Evolutionary conservation across 345 rosid species (phyloP), one percentile per base, ranked within the genome.

Genomic region (Theobroma cacao): DNA sequence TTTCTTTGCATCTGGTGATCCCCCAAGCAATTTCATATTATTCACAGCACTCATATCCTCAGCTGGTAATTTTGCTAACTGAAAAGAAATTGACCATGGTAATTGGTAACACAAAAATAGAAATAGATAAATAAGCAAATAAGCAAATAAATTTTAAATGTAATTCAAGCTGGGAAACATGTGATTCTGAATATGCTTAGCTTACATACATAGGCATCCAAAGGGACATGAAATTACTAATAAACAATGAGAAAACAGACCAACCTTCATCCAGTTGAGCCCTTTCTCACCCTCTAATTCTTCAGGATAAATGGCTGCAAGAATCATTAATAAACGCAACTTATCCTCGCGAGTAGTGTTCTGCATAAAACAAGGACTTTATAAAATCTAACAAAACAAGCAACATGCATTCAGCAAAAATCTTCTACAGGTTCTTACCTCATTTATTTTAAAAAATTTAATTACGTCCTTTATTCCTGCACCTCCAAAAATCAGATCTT

Each of bases 401-500:
- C 2, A 55, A 56, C 65, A 53, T 47, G 36, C 60, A 55, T 72
- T 72, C 41, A 38, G 38, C 28, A 34, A 67, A 15, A 71, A 36
- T 5, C 30, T 38, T 3, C 2, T 22, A 64, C 0, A 22, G 45
- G 18, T 76, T 67, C 66, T 80, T 72, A 93, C 98, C 95, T 89
- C 94, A 28, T 87, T 90, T 59, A 88, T 80, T 69, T 91, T 91
- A 80, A 95, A 85, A 89, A 85, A 95, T 77, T 91, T 92, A 65
- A 92, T 91, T 58, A 93, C 93, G 52, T 95, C 98, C 82, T 92
- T 93, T 88, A 83, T 89, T 74, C 98, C 98, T 65, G 97, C 98
- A 89, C 92, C 98, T 78, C 98, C 98, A 82, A 95, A 95, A 59
- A 91, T 98, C 78, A 95, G 93, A 79, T 91, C 98, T 84, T 95